Conservation (phyloP, 2,329 filamentous ascomycete genomes). For the Dendrostoma leiphaemia region DNA sequence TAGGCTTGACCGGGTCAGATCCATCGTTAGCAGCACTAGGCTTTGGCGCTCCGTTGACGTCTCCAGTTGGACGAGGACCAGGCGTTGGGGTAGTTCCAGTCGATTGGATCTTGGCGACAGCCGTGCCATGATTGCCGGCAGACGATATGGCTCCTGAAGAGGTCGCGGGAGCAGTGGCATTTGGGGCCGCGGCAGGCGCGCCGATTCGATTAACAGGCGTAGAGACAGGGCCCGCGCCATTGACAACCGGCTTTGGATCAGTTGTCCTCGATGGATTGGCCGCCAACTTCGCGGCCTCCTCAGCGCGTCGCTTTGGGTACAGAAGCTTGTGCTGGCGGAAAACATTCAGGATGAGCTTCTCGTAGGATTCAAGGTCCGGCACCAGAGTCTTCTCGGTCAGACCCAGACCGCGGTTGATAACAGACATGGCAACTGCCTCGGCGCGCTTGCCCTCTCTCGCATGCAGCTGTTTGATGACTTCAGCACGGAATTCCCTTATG, state of each 20-base stretch:
- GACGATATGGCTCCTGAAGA: background rate
- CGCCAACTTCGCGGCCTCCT: slow-evolving; percentile 5
- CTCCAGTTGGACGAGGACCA: background rate
- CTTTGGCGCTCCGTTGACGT: background rate
- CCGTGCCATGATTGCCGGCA: background rate
- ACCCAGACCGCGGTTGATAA: slow-evolving; percentile 49
- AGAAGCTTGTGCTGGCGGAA: slow-evolving; percentile 29
- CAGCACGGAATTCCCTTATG: slow-evolving; percentile 45
- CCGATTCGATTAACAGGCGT: background rate
- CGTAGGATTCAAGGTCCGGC: slow-evolving; percentile 44
- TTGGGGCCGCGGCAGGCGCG: background rate
- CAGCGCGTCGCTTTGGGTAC: slow-evolving; percentile 11
- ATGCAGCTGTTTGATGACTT: slow-evolving; percentile 44
- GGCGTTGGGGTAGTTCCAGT: background rate
- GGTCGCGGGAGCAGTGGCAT: background rate
- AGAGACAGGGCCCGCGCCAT: background rate
- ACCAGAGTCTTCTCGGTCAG: slow-evolving; percentile 39
- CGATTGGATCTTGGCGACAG: background rate
- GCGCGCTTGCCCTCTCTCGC: slow-evolving; percentile 40
- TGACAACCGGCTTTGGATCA: slow-evolving; percentile 5
- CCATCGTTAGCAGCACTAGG: background rate
- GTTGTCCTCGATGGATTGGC: slow-evolving; percentile 2
- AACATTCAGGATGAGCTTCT: slow-evolving; percentile 45
- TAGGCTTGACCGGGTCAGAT: background rate
- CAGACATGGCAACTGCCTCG: slow-evolving; percentile 50